phyloP scores from a whole-genome alignment of 129 eudicot genomes.

The Saposhnikovia divaricata region DNA sequence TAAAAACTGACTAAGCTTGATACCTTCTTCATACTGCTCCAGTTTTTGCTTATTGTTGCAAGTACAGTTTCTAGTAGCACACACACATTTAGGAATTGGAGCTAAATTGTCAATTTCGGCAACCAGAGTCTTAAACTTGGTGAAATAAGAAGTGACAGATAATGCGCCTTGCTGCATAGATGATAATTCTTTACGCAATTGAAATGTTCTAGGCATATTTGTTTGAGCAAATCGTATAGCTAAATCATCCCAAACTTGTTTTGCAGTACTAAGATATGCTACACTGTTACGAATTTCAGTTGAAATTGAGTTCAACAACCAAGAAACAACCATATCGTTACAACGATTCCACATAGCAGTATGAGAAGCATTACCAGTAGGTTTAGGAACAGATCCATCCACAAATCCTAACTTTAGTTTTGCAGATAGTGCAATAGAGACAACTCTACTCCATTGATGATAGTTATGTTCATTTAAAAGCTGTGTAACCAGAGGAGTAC shows the following conservation, averaged over 20 bases:
- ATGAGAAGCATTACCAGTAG: too few relatives aligned
- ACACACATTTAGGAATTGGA: too few relatives aligned
- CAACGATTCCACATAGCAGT: background rate
- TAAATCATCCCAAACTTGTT: background rate
- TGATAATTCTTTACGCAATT: background rate
- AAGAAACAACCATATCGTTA: background rate
- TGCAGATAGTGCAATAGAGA: background rate
- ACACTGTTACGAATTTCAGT: background rate
- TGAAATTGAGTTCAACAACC: background rate
- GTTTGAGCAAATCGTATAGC: background rate
- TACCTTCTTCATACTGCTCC: too few relatives aligned
- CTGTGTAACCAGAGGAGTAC: too few relatives aligned
- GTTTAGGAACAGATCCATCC: too few relatives aligned
- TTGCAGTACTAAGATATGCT: background rate
- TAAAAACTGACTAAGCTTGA: too few relatives aligned
- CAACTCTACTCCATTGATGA: background rate
- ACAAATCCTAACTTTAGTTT: background rate
- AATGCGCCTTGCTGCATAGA: too few relatives aligned
- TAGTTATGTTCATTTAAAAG: background rate
- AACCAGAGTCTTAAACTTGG: too few relatives aligned
- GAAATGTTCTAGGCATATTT: background rate
- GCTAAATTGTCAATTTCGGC: too few relatives aligned
- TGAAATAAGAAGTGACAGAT: too few relatives aligned
- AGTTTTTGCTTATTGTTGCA: too few relatives aligned
- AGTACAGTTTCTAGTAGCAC: too few relatives aligned